Base-by-base conservation (phyloP, 352 stramenopile species). In the Pythium folliculosum region DNA sequence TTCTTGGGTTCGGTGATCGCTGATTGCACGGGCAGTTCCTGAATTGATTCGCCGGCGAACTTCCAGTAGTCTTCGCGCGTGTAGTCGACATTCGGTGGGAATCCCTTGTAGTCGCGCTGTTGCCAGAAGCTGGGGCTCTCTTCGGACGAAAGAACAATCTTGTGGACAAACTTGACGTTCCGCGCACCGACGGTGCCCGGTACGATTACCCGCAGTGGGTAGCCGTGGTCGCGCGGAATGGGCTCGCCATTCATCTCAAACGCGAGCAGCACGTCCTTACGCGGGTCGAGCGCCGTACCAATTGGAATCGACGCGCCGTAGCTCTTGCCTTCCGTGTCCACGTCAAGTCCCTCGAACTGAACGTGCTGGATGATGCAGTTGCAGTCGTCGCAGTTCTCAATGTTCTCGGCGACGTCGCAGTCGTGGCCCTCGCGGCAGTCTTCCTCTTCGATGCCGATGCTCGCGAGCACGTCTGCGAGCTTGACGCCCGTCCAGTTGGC, bases 231-330 rank as follows among this genome's bases (percentile, higher is more conserved):
- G 2, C 93, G 83, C 12, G 92, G 91, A 51, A 97, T 91, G 6
- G 82, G 83, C 66, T 93, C 82, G 9, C 84, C 98, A 72, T 99
- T 99, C 97, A 99, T 99, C 85, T 99, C 95, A 64, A 99, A 99
- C 5, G 96, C 96, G n/a, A 99, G 71, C 55, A 99, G 77, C 9
- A 98, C 94, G 65, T 99, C 98, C 27, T 97, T 97, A 53, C 94
- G 89, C 16, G 91, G 89, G 73, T 96, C 90, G 7, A 98, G 67
- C 3, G 96, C 98, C 44, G 98, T 99, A 25, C 90, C 79, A 50
- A 98, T 86, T 12, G 91, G 96, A 59, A 98, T 98, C 25, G 81
- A 97, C 4, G 90, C 90, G 7, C 91, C 89, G 60, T 97, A 97
- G 43, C 71, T 66, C 10, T 92, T 88, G n/a, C 86, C 88, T 45